Percentiles rank a stretch among this genome's conserved stretches.
These are phyloP conservation scores for Leccinum griseonigrum DNA, from an alignment of 1,284 basidiomycete genomes.

Conservation along the genomic window DNA sequence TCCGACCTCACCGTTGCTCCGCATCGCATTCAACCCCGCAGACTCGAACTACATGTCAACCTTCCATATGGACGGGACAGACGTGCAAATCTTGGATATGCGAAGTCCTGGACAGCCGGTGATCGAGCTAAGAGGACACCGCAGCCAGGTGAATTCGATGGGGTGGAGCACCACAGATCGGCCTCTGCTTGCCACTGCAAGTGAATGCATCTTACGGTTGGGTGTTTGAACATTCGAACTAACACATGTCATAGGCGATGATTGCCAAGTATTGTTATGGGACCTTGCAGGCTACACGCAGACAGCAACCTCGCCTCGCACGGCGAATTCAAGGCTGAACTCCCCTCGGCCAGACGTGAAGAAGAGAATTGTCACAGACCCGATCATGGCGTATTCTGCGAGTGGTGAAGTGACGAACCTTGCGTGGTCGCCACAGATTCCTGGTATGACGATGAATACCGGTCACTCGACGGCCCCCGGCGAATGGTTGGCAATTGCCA, in stretches of 20 bases:
- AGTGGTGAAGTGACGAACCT: conserved; percentile 81
- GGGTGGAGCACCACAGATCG: conserved; percentile 85
- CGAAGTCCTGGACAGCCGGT: conserved; percentile 91
- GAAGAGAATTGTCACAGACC: conserved; percentile 71
- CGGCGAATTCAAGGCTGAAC: conserved; percentile 64
- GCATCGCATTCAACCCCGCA: conserved; percentile 84
- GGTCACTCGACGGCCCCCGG: conserved; percentile 72
- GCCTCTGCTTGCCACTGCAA: conserved; percentile 81
- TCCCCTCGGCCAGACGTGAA: conserved; percentile 74
- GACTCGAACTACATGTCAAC: conserved; percentile 93
- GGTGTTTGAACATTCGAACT: conserved; percentile 2
- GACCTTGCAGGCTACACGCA: conserved; percentile 71
- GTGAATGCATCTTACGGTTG: conserved; percentile 41
- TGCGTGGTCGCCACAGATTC: conserved; percentile 82
- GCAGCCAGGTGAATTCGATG: conserved; percentile 74
- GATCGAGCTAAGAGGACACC: conserved; percentile 83
- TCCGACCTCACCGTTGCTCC: conserved; percentile 75
- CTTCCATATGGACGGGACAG: conserved; percentile 85
- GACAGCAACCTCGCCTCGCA: conserved; percentile 57
- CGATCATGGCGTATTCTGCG: conserved; percentile 80
- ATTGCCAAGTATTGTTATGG: conserved; percentile 89
- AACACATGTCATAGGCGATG: conserved; percentile 62
- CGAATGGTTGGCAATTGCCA: conserved; percentile 90
- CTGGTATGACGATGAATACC: conserved; percentile 67
- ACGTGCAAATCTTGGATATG: conserved; percentile 93